A percentile compares a stretch with the other conserved stretches of the same genome.
Evolutionary conservation across 345 rosid species (phyloP).

Genomic region (Murraya paniculata): DNA sequence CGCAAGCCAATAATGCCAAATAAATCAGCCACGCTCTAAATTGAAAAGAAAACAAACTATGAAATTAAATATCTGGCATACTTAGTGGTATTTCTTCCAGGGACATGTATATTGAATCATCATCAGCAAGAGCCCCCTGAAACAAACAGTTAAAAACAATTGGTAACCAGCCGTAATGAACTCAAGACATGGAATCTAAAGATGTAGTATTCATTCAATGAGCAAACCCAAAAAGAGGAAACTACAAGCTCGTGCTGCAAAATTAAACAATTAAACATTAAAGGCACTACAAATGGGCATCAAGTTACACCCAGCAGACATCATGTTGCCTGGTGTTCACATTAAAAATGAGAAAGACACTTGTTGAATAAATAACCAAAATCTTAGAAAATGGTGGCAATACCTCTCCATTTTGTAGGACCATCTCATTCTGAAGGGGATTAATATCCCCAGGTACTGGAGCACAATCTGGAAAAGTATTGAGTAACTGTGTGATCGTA

Average conservation of each 20-base stretch:
- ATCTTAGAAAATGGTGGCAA: slow-evolving; percentile 12
- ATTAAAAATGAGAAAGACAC: not conserved
- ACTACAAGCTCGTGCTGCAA: not conserved
- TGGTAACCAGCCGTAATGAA: slow-evolving; percentile 11
- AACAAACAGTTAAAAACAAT: slow-evolving; percentile 19
- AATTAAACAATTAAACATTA: slow-evolving; percentile 5
- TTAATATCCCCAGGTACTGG: slow-evolving; percentile 50
- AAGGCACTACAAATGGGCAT: not conserved
- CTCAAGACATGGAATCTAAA: slow-evolving; percentile 9
- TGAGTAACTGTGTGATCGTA: slow-evolving; percentile 75
- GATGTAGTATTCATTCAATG: not conserved
- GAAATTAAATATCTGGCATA: slow-evolving; percentile 40
- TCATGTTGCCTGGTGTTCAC: not conserved
- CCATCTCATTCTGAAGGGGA: slow-evolving; percentile 49
- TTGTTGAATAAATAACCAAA: slow-evolving; percentile 2
- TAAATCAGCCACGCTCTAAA: slow-evolving; percentile 25
- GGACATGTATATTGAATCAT: slow-evolving; percentile 95
- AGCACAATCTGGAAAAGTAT: slow-evolving; percentile 51
- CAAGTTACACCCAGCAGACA: not conserved
- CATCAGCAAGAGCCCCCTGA: slow-evolving; percentile 75
- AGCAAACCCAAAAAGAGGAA: not conserved
- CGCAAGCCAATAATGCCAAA: slow-evolving; percentile 4
- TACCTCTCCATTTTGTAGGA: slow-evolving; percentile 77
- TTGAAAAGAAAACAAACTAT: slow-evolving; percentile 23
- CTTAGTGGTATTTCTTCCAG: slow-evolving; percentile 95